Evolutionary conservation across 176 grass and related monocot species (phyloP), one percentile per base, ranked within the genome.

Genomic region (Aegilops sharonensis): DNA sequence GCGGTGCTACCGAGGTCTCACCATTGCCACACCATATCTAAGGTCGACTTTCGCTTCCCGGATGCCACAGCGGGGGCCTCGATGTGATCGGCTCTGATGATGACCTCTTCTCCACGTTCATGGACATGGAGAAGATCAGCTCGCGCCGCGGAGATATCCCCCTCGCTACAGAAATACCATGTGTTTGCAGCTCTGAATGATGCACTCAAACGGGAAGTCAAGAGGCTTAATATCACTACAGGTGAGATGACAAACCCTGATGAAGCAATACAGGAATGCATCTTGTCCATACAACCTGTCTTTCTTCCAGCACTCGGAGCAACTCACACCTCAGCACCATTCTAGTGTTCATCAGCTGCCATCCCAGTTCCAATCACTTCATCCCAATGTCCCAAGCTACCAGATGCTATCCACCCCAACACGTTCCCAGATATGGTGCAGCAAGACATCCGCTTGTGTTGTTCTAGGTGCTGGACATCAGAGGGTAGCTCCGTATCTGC

Each of bases 1-100:
- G 52, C 50, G 23, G 62, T 21, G 17, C 78, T 85, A 20, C 24
- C 67, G 60, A 81, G 86, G 59, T 62, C 68, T 1, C 92, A 91
- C 82, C 97, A 99, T 90, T 90, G 94, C 69, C 90, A 92, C 64
- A 90, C 97, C 80, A 96, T 90, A 99, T 99, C 94, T 92, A 92
- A 99, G 90, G 54, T 96, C 11, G 85, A 92, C 81, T 96, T 99
- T 75, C 90, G 92, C 72, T 78, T 95, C 80, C 87, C 97, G 8
- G 92, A 92, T 39, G 65, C 31, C 17, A 79, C 8, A 77, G 40
- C 2, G 92, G 61, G 3, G 86, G 85, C 84, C 86, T 88, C 64
- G 90, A 95, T 43, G 94, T 94, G 86, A 91, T 96, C 64, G 94
- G 79, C 57, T 95, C 97, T 36, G 94, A 96, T 59, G 97, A 99